Conservation (phyloP, 2,329 filamentous ascomycete genomes). For the Herpotrichia juniperi region DNA sequence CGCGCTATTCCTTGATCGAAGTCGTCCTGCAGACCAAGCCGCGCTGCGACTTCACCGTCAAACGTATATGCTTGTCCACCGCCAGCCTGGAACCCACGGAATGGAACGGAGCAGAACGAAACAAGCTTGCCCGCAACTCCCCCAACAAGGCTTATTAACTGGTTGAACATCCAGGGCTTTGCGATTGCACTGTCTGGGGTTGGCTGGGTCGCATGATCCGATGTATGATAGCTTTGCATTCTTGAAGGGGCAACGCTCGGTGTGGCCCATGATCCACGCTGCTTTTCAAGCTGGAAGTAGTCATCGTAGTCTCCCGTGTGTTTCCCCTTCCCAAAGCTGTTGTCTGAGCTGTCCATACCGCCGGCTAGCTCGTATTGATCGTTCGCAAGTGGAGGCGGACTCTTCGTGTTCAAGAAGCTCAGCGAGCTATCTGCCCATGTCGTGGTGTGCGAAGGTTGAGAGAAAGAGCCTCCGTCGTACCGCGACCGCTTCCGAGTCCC, state of each 20-base stretch:
- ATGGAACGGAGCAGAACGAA: slow-evolving; percentile 78
- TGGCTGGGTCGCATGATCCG: slow-evolving; percentile 7
- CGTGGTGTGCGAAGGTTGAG: slow-evolving; percentile 18
- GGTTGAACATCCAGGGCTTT: slow-evolving; percentile 34
- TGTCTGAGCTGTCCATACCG: slow-evolving; percentile 54
- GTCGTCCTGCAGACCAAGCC: slow-evolving; percentile 30
- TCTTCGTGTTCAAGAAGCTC: slow-evolving; percentile 33
- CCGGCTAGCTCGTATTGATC: slow-evolving; percentile 58
- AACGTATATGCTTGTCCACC: slow-evolving; percentile 75
- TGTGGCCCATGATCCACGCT: slow-evolving; percentile 43
- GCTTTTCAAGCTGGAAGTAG: slow-evolving; percentile 45
- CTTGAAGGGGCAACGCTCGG: slow-evolving; percentile 31
- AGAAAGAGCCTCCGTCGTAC: slow-evolving; percentile 15
- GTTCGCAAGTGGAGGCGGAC: slow-evolving; percentile 56
- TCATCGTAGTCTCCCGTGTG: slow-evolving; percentile 50
- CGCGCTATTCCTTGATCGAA: slow-evolving; percentile 16
- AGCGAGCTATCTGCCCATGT: slow-evolving; percentile 27
- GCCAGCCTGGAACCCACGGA: slow-evolving; percentile 86
- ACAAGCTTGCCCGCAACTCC: slow-evolving; percentile 78
- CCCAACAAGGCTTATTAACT: slow-evolving; percentile 66
- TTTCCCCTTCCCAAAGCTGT: slow-evolving; percentile 42
- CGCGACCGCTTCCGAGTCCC: slow-evolving; percentile 40
- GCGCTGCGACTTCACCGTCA: slow-evolving; percentile 37
- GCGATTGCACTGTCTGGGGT: slow-evolving; percentile 23
- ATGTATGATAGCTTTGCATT: slow-evolving; percentile 5